These are phyloP conservation scores for Psidium guajava DNA, from an alignment of 345 rosid genomes.

Conservation along the genomic window DNA sequence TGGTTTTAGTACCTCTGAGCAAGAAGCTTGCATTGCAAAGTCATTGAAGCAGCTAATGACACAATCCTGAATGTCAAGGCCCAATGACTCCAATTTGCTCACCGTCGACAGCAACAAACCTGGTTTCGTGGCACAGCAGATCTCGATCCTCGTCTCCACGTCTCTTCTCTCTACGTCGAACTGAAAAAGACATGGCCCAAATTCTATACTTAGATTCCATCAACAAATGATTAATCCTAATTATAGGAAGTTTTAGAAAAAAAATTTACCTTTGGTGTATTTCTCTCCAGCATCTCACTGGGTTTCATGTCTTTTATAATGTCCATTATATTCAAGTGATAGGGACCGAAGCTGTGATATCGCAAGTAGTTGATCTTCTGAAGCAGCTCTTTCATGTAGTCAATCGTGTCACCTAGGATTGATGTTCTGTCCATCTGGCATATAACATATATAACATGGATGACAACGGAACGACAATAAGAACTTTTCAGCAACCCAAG, in stretches of 20 bases:
- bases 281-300: constrained; percentile 15
- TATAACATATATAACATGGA: not conserved
- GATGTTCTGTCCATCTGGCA: constrained; percentile 40
- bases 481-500: not conserved
- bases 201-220: not conserved
- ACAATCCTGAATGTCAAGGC: constrained; percentile 31
- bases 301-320: constrained; percentile 14
- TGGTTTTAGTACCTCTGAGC: constrained; percentile 16
- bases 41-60: constrained; percentile 39
- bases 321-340: constrained; percentile 4
- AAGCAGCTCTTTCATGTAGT: constrained; percentile 34
- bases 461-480: not conserved
- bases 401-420: constrained; percentile 34
- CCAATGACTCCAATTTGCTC: constrained; percentile 20
- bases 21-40: constrained; percentile 38
- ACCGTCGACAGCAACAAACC: constrained; percentile 25
- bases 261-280: constrained; percentile 28
- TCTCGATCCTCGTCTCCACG: constrained; percentile 14
- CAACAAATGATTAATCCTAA: not conserved
- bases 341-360: constrained; percentile 2
- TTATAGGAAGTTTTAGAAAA: not conserved
- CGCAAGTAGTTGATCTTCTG: constrained; percentile 25
- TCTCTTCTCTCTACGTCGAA: constrained; percentile 25
- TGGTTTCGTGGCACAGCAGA: constrained; percentile 26
- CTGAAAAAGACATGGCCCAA: constrained; percentile 6